These are phyloP conservation scores for Emergomyces africanus DNA, from an alignment of 2,329 filamentous ascomycete genomes.

Conservation along the genomic window DNA sequence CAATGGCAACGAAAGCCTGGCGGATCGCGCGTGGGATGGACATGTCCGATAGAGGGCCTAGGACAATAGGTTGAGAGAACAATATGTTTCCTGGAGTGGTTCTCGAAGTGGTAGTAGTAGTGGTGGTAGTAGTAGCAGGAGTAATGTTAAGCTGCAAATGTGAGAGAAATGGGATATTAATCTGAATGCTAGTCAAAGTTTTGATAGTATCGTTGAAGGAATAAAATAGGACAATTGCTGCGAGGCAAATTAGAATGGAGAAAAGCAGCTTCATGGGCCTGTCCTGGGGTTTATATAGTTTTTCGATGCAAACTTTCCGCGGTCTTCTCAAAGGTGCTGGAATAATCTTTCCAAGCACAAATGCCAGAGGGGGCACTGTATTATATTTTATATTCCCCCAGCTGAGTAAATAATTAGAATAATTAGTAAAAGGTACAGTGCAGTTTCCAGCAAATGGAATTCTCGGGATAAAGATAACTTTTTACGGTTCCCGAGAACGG, in stretches of 20 bases:
- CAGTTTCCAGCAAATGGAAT: no score
- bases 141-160: conserved; percentile 7
- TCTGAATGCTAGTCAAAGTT: conserved; percentile 12
- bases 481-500: neutral
- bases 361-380: neutral
- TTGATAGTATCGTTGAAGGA: conserved; percentile 8
- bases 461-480: no score
- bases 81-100: conserved; percentile 3
- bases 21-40: conserved; percentile 62
- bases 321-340: neutral
- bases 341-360: neutral
- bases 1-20: conserved; percentile 69
- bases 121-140: neutral
- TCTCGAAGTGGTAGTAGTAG: neutral
- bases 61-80: conserved; percentile 1
- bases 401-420: neutral
- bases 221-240: conserved; percentile 21
- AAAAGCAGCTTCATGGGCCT: conserved; percentile 24
- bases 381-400: neutral
- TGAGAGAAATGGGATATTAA: conserved; percentile 10
- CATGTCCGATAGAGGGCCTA: conserved; percentile 35
- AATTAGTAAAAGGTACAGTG: neutral
- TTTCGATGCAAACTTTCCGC: neutral
- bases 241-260: conserved; percentile 26
- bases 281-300: conserved; percentile 20